Evolutionary conservation across 768 basidiomycete genomes (phyloP).

Genomic region (Amanita jacksonii): DNA sequence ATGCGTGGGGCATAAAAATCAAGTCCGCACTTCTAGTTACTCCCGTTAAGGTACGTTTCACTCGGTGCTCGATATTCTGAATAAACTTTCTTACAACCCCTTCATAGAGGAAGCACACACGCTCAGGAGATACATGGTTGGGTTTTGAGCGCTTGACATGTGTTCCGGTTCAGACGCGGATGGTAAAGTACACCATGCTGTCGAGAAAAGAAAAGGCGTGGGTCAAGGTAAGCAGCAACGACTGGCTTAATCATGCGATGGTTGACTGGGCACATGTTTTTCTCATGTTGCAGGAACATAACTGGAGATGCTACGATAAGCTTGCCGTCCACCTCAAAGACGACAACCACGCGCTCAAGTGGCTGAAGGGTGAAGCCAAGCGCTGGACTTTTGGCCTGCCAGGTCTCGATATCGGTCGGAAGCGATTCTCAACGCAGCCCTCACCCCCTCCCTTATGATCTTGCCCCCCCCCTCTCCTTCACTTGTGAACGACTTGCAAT

Average conservation of each 20-base stretch:
- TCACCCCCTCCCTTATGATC: too few species aligned
- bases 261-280: background rate
- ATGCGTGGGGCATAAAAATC: slow-evolving; percentile 76
- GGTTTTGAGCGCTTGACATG: slow-evolving; percentile 89
- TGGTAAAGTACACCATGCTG: slow-evolving; percentile 81
- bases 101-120: slow-evolving; percentile 60
- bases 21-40: slow-evolving; percentile 80
- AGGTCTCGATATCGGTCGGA: slow-evolving; percentile 75
- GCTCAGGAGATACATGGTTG: slow-evolving; percentile 72
- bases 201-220: slow-evolving; percentile 80
- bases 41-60: slow-evolving; percentile 37
- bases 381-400: slow-evolving; percentile 60
- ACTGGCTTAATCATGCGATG: too few species aligned
- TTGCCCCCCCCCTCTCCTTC: too few species aligned
- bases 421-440: too few species aligned
- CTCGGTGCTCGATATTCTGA: background rate
- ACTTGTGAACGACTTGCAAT: too few species aligned
- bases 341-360: slow-evolving; percentile 74
- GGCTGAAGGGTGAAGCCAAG: slow-evolving; percentile 70
- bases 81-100: background rate
- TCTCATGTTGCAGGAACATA: slow-evolving; percentile 54
- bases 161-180: slow-evolving; percentile 87
- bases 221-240: slow-evolving; percentile 80
- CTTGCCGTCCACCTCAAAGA: slow-evolving; percentile 60
- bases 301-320: slow-evolving; percentile 56